Evolutionary conservation across 164 flowering plant species (phyloP).

Genomic region (Vitis cinerea): DNA sequence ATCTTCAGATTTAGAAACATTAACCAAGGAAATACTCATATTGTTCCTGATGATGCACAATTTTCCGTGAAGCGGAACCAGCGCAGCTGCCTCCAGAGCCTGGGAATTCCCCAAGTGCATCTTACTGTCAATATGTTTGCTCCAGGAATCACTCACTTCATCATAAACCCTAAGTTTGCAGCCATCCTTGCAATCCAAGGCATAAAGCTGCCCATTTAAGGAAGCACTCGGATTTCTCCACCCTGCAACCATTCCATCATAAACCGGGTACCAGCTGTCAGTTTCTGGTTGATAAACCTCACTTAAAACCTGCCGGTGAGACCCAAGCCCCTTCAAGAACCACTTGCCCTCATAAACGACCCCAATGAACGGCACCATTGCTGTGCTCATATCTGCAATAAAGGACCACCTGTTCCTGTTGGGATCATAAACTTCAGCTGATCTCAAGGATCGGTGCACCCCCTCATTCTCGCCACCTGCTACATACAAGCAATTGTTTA

Average conservation of each 20-base stretch:
- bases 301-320: conserved; percentile 75
- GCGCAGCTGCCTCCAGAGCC: conserved; percentile 77
- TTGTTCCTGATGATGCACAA: conserved; percentile 76
- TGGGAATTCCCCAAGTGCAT: conserved; percentile 68
- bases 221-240: conserved; percentile 76
- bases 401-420: conserved; percentile 81
- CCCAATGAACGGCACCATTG: conserved; percentile 84
- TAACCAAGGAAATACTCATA: conserved; percentile 74
- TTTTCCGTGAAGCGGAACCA: conserved; percentile 62
- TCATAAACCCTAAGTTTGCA: conserved; percentile 79
- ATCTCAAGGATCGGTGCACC: conserved; percentile 56
- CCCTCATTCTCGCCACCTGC: conserved; percentile 91
- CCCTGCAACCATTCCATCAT: conserved; percentile 80
- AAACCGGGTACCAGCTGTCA: conserved; percentile 64
- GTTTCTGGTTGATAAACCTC: conserved; percentile 71
- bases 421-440: conserved; percentile 85
- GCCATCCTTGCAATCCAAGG: conserved; percentile 85
- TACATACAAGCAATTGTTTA: conserved; percentile 83
- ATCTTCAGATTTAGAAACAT: conserved; percentile 46
- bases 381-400: conserved; percentile 76
- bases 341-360: conserved; percentile 78
- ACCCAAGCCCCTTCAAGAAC: conserved; percentile 80
- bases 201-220: conserved; percentile 62
- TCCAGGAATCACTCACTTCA: conserved; percentile 60
- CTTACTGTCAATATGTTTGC: conserved; percentile 66